Evolutionary conservation across 768 basidiomycete species (phyloP).

Genomic region (Punctularia strigosozonata): DNA sequence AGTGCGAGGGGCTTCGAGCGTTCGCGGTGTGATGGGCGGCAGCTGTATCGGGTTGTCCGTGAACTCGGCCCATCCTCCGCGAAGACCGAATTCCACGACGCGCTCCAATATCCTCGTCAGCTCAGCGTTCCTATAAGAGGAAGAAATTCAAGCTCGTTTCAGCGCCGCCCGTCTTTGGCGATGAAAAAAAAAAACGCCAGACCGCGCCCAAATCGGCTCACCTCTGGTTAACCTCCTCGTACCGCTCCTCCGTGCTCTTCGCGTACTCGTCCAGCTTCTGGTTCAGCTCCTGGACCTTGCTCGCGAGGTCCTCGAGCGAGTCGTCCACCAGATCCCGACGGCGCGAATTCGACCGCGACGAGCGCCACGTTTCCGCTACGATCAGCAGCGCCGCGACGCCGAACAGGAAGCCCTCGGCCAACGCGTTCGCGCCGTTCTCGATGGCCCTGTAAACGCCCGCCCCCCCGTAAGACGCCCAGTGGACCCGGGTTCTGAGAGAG

Average conservation of each 20-base stretch:
- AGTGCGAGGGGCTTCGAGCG: too few species aligned
- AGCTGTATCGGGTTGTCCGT: conserved; percentile 44
- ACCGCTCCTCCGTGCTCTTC: conserved; percentile 29
- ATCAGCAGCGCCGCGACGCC: conserved; percentile 64
- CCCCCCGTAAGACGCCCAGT: too few species aligned
- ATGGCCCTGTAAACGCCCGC: conserved; percentile 75
- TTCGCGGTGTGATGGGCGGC: conserved; percentile 27
- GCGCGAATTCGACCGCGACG: conserved; percentile 54
- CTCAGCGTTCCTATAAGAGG: conserved; percentile 42
- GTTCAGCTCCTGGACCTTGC: conserved; percentile 32
- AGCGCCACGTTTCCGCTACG: conserved; percentile 66
- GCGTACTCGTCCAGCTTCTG: conserved; percentile 29
- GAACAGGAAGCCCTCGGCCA: conserved; percentile 82
- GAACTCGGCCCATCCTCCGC: conserved; percentile 55
- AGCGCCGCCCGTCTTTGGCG: too few species aligned
- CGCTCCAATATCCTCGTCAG: conserved; percentile 53
- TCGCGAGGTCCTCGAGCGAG: conserved; percentile 45
- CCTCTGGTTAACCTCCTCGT: conserved; percentile 33
- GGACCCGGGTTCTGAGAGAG: too few species aligned
- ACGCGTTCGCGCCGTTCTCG: conserved; percentile 73
- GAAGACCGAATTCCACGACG: conserved; percentile 55
- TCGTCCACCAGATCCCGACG: conserved; percentile 69
- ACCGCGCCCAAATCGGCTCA: conserved; percentile 16
- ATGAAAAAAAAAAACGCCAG: neutral
- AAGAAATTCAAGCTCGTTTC: too few species aligned